Base-by-base conservation (phyloP, 148 eudicot genomes). In the Fallopia convolvulus region DNA sequence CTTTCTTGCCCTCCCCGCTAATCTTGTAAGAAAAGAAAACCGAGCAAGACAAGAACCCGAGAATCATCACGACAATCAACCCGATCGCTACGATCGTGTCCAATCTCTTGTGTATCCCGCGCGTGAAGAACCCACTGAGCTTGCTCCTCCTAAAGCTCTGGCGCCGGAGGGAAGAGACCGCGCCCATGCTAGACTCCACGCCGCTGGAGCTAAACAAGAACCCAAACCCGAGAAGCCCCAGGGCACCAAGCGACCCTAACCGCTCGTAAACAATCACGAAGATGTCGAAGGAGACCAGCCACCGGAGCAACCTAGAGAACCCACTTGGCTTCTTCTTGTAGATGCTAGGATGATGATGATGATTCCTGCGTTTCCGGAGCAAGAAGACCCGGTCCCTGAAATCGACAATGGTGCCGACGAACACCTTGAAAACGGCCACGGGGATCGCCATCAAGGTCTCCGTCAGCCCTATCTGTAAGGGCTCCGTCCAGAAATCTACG, bases 31-130 rank as follows among this genome's bases (percentile, higher is more conserved):
- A 89, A 77, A 90, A 94, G 87, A 94, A 90, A 36, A 36, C 39
- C 0, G 39, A 1, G 3, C 46, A 94, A 77, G 72, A 77, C 82
- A 21, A 89, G 47, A 87, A 89, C 49, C 99, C 97, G 12, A 90
- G 85, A 75, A 89, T 88, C 92, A 94, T 87, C 33, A 83, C 88
- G 56, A 82, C 85, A 74, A 92, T 94, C 84, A 92, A 81, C 9
- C 99, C 97, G 77, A 94, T 79, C 0, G 99, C 99, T 77, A 94
- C 96, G 77, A 92, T 79, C 0, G 98, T 94, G 60, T 92, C 85
- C 85, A 94, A 73, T 66, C 90, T 82, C 32, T 82, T 90, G 74
- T 88, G 55, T 58, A 94, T 83, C 56, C 86, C 83, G 46, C 92
- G 75, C 0, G 96, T 94, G 68, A 92, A 88, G 53, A 90, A 87